These are phyloP conservation scores for Podospora tetraspora DNA, from an alignment of 495 filamentous ascomycete species.

Conservation along the genomic window DNA sequence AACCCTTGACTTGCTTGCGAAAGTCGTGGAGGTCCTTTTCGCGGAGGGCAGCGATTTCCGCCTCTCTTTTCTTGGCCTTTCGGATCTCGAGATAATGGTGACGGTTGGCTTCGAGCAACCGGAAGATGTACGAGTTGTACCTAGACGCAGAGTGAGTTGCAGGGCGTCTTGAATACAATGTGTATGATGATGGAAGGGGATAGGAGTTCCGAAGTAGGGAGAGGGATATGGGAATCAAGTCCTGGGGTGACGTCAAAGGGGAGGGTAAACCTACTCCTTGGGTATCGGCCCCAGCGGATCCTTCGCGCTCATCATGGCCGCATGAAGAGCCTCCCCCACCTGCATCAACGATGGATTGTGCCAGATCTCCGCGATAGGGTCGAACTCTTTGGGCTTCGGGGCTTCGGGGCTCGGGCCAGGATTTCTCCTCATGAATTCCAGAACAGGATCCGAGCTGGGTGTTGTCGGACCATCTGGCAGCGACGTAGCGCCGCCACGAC, in stretches of 20 bases:
- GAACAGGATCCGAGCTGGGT: not conserved
- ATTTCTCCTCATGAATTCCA: not conserved
- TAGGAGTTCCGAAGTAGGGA: too few species aligned
- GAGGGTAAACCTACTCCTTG: conserved; percentile 15
- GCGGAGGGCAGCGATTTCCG: conserved; percentile 27
- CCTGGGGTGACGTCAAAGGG: not conserved
- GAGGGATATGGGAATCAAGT: not conserved
- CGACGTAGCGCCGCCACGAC: not conserved
- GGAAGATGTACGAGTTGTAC: conserved; percentile 39
- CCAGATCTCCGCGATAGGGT: conserved; percentile 22
- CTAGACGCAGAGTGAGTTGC: conserved; percentile 5
- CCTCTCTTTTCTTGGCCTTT: conserved; percentile 16
- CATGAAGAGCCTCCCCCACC: conserved; percentile 40
- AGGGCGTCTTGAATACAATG: not conserved
- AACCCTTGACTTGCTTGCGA: conserved; percentile 35
- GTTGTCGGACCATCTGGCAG: not conserved
- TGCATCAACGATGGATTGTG: conserved; percentile 38
- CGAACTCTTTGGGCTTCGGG: not conserved
- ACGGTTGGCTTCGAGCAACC: conserved; percentile 38
- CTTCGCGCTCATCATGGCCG: conserved; percentile 30
- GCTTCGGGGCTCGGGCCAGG: not conserved
- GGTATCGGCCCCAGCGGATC: conserved; percentile 30
- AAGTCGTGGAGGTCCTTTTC: conserved; percentile 39
- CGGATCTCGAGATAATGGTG: conserved; percentile 15
- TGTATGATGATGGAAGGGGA: too few species aligned